phyloP scores from a whole-genome alignment of 2,329 filamentous ascomycete species.

The Paradendryphiella salina region DNA sequence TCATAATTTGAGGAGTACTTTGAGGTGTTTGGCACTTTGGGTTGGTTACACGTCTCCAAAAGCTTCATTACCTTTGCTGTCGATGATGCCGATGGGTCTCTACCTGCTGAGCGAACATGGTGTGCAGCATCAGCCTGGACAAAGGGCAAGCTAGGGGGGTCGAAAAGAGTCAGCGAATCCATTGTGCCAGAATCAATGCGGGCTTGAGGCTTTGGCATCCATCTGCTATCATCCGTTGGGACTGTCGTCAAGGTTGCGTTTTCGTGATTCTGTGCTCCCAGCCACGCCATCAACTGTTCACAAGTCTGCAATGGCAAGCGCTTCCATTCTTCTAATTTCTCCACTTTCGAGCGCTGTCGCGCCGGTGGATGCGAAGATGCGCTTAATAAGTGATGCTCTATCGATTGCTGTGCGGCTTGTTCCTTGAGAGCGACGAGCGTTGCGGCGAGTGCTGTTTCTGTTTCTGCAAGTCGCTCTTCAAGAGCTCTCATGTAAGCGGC shows the following conservation, averaged over 20 bases:
- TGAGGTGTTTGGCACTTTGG: neutral
- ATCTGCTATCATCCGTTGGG: neutral
- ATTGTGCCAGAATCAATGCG: neutral
- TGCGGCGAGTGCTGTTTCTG: conserved; percentile 28
- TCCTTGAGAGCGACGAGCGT: conserved; percentile 19
- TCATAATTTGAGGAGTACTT: neutral
- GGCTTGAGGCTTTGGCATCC: neutral
- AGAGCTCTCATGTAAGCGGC: conserved; percentile 32
- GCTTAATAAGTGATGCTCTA: neutral
- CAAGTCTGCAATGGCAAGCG: conserved; percentile 24
- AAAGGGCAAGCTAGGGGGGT: too few species aligned
- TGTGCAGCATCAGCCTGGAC: neutral
- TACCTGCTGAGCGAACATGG: neutral
- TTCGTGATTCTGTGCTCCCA: conserved; percentile 18
- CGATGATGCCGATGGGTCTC: neutral
- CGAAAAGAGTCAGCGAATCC: neutral
- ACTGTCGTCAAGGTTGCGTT: conserved; percentile 3
- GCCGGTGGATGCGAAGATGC: neutral
- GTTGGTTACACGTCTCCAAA: conserved; percentile 1
- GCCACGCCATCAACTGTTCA: conserved; percentile 29
- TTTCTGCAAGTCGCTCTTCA: conserved; percentile 31
- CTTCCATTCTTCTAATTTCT: conserved; percentile 32
- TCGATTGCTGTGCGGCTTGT: neutral
- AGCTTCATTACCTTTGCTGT: neutral
- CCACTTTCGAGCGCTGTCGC: conserved; percentile 26